phyloP scores from a whole-genome alignment of 495 filamentous ascomycete genomes.

The Melanomma pulvis-pyrius region DNA sequence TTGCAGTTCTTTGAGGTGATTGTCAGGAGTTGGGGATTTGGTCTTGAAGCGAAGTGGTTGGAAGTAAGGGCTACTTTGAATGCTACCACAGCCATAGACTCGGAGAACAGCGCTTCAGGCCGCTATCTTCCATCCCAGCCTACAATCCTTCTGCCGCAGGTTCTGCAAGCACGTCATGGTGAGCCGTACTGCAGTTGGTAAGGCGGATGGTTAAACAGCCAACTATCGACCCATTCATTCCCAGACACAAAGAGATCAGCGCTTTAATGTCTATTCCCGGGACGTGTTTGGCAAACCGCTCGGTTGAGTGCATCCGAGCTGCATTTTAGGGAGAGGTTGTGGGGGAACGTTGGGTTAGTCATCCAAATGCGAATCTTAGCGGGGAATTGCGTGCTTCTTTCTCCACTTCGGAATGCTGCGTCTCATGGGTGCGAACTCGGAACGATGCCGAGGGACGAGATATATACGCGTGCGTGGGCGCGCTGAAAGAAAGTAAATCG shows the following conservation, averaged over 20 bases:
- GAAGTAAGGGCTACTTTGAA: too few species aligned
- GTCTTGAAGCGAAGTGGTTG: too few species aligned
- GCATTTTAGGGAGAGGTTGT: not conserved
- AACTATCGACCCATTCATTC: not conserved
- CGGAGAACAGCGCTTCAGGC: not conserved
- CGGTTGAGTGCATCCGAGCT: too few species aligned
- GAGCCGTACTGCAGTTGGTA: not conserved
- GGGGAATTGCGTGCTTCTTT: conserved; percentile 7
- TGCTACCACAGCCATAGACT: too few species aligned
- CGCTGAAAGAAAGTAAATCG: not conserved
- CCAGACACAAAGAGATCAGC: too few species aligned
- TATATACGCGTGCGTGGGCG: not conserved
- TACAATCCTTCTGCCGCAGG: not conserved
- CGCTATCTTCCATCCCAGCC: too few species aligned
- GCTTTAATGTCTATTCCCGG: not conserved
- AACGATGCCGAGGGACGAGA: not conserved
- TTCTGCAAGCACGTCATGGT: conserved; percentile 2
- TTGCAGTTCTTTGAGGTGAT: too few species aligned
- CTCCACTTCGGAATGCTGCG: not conserved
- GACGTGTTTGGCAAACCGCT: not conserved
- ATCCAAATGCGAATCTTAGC: not conserved
- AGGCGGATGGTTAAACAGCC: not conserved
- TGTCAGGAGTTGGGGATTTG: too few species aligned
- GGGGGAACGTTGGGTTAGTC: not conserved
- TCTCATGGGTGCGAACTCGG: not conserved